Conservation (phyloP, 345 rosid species). For the Crucihimalaya himalaica region DNA sequence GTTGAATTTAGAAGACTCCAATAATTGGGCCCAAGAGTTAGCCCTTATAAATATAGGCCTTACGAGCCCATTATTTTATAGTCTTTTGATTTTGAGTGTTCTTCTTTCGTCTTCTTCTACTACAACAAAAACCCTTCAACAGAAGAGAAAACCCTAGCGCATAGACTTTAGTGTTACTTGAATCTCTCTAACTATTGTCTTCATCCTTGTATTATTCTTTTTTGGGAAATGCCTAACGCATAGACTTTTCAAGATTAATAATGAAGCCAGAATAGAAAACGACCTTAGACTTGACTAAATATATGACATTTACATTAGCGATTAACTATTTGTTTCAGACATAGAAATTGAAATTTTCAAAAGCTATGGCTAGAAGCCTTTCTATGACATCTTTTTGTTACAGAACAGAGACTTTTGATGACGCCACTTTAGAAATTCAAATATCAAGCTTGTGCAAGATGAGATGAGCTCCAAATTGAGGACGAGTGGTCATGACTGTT, state of each 20-base stretch:
- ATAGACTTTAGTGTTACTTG: too few relatives aligned
- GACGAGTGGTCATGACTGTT: constrained; percentile 47
- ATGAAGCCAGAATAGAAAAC: constrained; percentile 8
- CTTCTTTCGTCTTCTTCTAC: background rate
- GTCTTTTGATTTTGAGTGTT: background rate
- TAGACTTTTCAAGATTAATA: constrained; percentile 28
- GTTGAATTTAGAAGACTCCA: background rate
- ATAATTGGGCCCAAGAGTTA: background rate
- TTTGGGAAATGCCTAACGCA: too few relatives aligned
- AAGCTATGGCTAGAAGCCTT: constrained; percentile 7
- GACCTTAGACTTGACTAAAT: constrained; percentile 18
- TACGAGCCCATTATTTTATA: constrained; percentile 6
- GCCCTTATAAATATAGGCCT: background rate
- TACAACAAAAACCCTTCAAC: constrained; percentile 15
- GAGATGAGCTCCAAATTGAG: constrained; percentile 65
- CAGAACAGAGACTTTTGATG: background rate
- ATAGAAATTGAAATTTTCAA: background rate
- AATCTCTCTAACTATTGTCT: too few relatives aligned
- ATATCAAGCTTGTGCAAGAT: constrained; percentile 43
- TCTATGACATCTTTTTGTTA: background rate
- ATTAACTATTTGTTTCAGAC: background rate
- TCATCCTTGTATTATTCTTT: too few relatives aligned
- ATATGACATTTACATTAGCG: background rate
- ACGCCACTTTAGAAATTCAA: background rate
- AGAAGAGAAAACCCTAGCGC: constrained; percentile 31